Base-by-base conservation (phyloP, 2,329 filamentous ascomycete genomes). In the Talaromyces pinophilus region DNA sequence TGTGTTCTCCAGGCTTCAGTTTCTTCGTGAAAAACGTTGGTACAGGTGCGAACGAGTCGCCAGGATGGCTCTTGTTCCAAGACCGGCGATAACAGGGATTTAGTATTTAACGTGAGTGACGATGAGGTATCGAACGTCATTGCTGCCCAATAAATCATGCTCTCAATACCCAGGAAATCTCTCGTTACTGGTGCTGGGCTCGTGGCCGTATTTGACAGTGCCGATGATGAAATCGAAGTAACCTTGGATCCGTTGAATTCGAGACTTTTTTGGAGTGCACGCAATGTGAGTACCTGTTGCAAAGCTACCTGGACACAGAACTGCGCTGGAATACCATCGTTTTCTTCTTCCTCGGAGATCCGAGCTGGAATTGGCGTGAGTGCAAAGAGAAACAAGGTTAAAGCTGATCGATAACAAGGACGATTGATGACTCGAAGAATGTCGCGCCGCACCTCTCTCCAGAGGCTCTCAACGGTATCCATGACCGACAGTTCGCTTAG, bases 181-280 rank as follows among this genome's bases (percentile, higher is more conserved):
- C 73, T 71, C 0, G 74, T 75, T 1, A 77, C 71, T 0, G 74
- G 72, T 25, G 72, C 69, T 1, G 74, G 71, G 2, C 72, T 73
- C 8, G 73, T 69, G 5, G 70, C 70, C 1, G 71, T 65, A 1
- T 68, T 40, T 8, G 69, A 67, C 62, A 55, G 59, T 30, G 71
- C 69, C 19, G 68, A 66, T 52, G 55, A 68, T 42, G 54, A 55
- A 13, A 63, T 52, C 33, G 73, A 75, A 2, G 73, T 78, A 0
- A 80, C 78, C 44, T 80, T 80, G 10, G 77, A 76, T 4, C 79
- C 79, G 52, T 76, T 81, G 68, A 80, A 81, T 44, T 80, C 76
- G 0, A 80, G 69, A 19, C 77, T 79, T 44, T 75, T 73, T 61
- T 80, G 79, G 4, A 77, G 72, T 1, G 78, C 79, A 15, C 79